Evolutionary conservation across 176 grass and related monocot species (phyloP).

Genomic region (Musa acuminata): DNA sequence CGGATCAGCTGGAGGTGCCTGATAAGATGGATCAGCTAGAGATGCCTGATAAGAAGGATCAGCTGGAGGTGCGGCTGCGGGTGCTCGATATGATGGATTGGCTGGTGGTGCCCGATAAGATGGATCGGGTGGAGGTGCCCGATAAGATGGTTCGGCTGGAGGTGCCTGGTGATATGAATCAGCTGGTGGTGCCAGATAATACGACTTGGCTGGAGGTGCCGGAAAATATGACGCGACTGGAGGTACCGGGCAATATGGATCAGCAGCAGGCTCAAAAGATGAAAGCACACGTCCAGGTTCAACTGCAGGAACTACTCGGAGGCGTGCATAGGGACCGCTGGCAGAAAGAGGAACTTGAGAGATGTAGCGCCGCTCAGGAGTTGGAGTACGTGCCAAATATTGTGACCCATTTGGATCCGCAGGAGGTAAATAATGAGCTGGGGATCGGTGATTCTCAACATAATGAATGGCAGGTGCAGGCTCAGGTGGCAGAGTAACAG

Average conservation of each 20-base stretch:
- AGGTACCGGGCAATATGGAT: constrained; percentile 20
- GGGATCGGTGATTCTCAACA: constrained; percentile 25
- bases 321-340: constrained; percentile 13
- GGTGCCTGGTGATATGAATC: neutral
- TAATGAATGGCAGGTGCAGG: constrained; percentile 13
- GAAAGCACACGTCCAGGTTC: constrained; percentile 6
- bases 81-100: neutral
- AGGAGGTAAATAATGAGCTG: constrained; percentile 18
- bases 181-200: neutral
- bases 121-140: neutral
- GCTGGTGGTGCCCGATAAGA: neutral
- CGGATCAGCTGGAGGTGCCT: no score
- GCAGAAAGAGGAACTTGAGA: constrained; percentile 2
- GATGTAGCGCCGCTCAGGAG: constrained; percentile 15
- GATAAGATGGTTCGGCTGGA: neutral
- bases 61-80: neutral
- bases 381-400: constrained; percentile 9
- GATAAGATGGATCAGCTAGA: no score
- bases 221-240: neutral
- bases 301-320: neutral
- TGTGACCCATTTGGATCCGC: constrained; percentile 23
- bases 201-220: neutral
- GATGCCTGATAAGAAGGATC: no score
- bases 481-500: constrained; percentile 26
- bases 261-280: constrained; percentile 7